Conservation (phyloP, 805 yeast genomes). For the Saccharomyces paradoxus region DNA sequence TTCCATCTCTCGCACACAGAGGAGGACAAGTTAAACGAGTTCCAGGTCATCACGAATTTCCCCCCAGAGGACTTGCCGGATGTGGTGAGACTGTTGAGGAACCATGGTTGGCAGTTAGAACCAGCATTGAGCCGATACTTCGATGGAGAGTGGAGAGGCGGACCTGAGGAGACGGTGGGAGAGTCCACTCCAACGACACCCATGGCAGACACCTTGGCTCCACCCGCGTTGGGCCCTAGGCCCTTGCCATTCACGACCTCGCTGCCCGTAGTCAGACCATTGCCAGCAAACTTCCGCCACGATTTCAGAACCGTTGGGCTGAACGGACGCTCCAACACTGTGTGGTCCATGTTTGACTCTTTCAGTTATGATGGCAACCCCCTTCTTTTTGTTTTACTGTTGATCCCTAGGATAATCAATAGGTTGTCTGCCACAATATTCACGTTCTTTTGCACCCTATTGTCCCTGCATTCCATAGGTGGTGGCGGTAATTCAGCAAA, state of each 20-base stretch:
- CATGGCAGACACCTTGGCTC: constrained; percentile 3
- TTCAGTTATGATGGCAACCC: constrained; percentile 21
- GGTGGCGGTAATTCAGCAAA: not conserved
- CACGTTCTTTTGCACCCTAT: constrained; percentile 13
- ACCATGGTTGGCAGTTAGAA: constrained; percentile 55
- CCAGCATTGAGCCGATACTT: constrained; percentile 53
- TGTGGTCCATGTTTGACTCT: constrained; percentile 2
- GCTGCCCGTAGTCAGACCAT: constrained; percentile 28
- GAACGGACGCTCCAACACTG: constrained; percentile 5
- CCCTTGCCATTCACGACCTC: constrained; percentile 4
- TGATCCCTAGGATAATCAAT: constrained; percentile 44
- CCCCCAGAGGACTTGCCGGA: constrained; percentile 41
- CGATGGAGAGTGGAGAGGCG: constrained; percentile 42
- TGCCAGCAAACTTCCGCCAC: constrained; percentile 26
- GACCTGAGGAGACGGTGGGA: not conserved
- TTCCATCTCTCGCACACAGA: constrained; percentile 35
- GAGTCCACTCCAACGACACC: constrained; percentile 4
- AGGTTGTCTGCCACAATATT: constrained; percentile 15
- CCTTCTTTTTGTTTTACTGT: constrained; percentile 42
- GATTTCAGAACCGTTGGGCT: constrained; percentile 22
- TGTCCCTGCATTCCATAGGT: not conserved
- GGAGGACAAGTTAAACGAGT: constrained; percentile 38
- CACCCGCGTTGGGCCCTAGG: not conserved
- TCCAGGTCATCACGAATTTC: constrained; percentile 43
- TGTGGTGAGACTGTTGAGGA: constrained; percentile 39